Evolutionary conservation across 371 early-diverging fungal genomes (phyloP).

Genomic region (Chytridiales sp.): DNA sequence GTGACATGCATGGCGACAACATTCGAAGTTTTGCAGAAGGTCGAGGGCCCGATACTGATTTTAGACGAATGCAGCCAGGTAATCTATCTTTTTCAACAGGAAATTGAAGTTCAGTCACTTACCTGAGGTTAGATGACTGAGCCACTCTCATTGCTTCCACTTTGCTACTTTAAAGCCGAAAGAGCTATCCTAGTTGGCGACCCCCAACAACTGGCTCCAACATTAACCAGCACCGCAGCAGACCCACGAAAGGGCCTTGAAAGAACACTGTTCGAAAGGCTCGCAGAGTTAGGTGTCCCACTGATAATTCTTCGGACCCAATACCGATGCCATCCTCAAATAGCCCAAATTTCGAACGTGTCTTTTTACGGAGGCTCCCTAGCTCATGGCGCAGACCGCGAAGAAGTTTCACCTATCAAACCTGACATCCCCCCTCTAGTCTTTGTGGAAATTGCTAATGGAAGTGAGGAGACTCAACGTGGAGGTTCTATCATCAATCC

Average conservation of each 20-base stretch:
- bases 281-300: conserved; percentile 53
- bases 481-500: conserved; percentile 53
- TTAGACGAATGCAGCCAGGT: conserved; percentile 84
- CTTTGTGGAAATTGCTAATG: conserved; percentile 68
- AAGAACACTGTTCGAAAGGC: conserved; percentile 82
- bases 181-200: conserved; percentile 88
- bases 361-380: conserved; percentile 75
- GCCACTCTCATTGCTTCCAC: conserved; percentile 81
- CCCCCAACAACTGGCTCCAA: conserved; percentile 89
- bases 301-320: conserved; percentile 78
- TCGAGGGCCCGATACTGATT: conserved; percentile 68
- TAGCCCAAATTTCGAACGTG: conserved; percentile 71
- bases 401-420: conserved; percentile 13
- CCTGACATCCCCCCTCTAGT: conserved; percentile 61
- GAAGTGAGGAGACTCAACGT: conserved; percentile 19
- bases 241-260: conserved; percentile 62
- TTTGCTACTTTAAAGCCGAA: conserved; percentile 61
- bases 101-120: conserved; percentile 68
- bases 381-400: conserved; percentile 25
- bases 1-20: conserved; percentile 78
- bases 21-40: conserved; percentile 64
- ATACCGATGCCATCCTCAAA: conserved; percentile 87
- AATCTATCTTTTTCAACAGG: conserved; percentile 74
- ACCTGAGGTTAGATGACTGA: conserved; percentile 67
- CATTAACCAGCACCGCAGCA: conserved; percentile 55